These are phyloP conservation scores for Amorphotheca resinae DNA, from an alignment of 495 filamentous ascomycete species.

Conservation along the genomic window DNA sequence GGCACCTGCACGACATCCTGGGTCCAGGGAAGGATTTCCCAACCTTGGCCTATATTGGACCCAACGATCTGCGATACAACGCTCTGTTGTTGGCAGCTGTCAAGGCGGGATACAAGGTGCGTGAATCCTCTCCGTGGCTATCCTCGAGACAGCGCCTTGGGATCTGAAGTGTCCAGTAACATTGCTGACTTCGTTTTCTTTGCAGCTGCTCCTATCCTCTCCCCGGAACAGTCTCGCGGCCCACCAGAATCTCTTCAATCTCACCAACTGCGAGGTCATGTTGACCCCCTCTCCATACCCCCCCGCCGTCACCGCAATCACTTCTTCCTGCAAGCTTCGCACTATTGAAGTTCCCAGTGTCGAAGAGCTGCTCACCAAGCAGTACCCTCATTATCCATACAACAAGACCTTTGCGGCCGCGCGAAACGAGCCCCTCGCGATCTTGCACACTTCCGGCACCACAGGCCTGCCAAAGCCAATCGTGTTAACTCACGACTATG, in stretches of 20 bases:
- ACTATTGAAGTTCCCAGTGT: too few relatives aligned
- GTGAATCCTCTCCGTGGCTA: not conserved
- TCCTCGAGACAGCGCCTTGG: not conserved
- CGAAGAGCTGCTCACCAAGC: too few relatives aligned
- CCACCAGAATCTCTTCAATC: constrained; percentile 32
- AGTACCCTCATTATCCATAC: constrained; percentile 11
- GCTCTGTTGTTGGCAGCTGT: not conserved
- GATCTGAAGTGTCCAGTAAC: too few relatives aligned
- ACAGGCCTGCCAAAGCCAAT: constrained; percentile 45
- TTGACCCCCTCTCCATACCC: too few relatives aligned
- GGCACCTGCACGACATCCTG: constrained; percentile 13
- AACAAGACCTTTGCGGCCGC: constrained; percentile 18
- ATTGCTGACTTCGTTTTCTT: too few relatives aligned
- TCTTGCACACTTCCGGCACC: constrained; percentile 50
- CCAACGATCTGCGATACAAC: constrained; percentile 1
- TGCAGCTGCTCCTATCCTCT: constrained; percentile 23
- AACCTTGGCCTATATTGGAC: not conserved
- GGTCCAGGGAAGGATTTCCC: not conserved
- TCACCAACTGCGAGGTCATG: constrained; percentile 25
- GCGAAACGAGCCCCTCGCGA: constrained; percentile 27
- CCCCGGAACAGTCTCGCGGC: constrained; percentile 33
- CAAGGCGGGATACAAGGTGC: not conserved
- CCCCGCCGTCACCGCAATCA: too few relatives aligned
- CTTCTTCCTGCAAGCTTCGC: too few relatives aligned
- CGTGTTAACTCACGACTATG: constrained; percentile 13